Base-by-base conservation (phyloP, 805 yeast genomes). In the Saccharomycopsis olivae region DNA sequence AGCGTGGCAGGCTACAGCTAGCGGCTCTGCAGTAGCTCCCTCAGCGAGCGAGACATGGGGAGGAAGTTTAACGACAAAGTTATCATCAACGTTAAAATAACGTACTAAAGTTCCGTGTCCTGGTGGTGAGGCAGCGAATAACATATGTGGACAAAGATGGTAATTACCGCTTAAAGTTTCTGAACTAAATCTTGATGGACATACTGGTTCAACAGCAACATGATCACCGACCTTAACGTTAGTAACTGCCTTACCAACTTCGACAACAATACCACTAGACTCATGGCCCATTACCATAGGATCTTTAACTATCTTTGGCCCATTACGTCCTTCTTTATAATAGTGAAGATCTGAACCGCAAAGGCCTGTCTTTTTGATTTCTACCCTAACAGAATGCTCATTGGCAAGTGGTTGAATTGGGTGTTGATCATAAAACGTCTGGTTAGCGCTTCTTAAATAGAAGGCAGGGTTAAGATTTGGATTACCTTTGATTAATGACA, bases 231-330 rank as follows among this genome's bases (percentile, higher is more conserved):
- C 75, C 45, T 71, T 68, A 53, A 85, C 67, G 10, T 65, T 54
- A 2, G 69, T 73, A 32, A 86, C 95, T 1, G 55, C 68, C 1
- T 65, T 41, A 11, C 95, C 95, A 30, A 80, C 71, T 50, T 80
- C 79, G n/a, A 69, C 74, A 31, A 86, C 78, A 24, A 76, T 62
- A 40, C 95, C 95, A 5, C 88, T 62, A 9, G 88, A 77, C 54
- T 86, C 95, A 54, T 86, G 96, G 33, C 95, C 96, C 48, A 86
- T 62, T 29, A 85, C 86, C 89, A 86, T 80, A 32, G 94, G 94
- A 19, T 65, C 62, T 48, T 69, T 69, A 44, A 86, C 79, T 6
- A 77, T 73, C 51, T 81, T 85, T 8, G 74, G 69, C 18, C 95
- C 95, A 53, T 85, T 82, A 40, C 67, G 68, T 3, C 95, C 95